Evolutionary conservation across 768 basidiomycete genomes (phyloP).

Genomic region (Megacollybia marginata): DNA sequence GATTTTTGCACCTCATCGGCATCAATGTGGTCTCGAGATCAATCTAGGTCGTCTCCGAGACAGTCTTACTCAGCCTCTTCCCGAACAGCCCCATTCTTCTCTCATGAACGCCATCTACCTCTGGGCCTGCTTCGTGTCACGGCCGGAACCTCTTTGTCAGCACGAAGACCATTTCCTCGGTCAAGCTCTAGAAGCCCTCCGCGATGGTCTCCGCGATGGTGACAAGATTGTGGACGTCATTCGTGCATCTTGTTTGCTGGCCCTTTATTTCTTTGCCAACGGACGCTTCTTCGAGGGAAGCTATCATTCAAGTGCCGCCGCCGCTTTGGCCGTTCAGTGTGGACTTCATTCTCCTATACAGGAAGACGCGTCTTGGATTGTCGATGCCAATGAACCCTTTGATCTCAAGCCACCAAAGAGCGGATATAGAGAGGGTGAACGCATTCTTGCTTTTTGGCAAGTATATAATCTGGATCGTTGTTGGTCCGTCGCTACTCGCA

Average conservation of each 20-base stretch:
- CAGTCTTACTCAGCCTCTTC: slow-evolving; percentile 41
- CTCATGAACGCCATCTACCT: slow-evolving; percentile 78
- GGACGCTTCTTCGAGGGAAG: slow-evolving; percentile 74
- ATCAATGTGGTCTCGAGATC: slow-evolving; percentile 67
- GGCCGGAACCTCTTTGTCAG: slow-evolving; percentile 59
- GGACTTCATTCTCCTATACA: slow-evolving; percentile 50
- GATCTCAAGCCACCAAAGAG: slow-evolving; percentile 54
- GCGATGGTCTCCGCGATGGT: slow-evolving; percentile 50
- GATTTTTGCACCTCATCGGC: slow-evolving; percentile 68
- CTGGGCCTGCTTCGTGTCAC: slow-evolving; percentile 77
- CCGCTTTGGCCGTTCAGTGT: slow-evolving; percentile 65
- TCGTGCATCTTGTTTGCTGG: slow-evolving; percentile 68
- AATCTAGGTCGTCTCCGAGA: slow-evolving; percentile 62
- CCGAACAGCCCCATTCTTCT: slow-evolving; percentile 66
- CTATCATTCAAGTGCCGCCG: slow-evolving; percentile 70
- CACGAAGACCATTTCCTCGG: slow-evolving; percentile 70
- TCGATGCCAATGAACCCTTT: slow-evolving; percentile 26
- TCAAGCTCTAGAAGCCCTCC: slow-evolving; percentile 54
- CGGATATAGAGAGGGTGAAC: slow-evolving; percentile 58
- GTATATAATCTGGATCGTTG: slow-evolving; percentile 75
- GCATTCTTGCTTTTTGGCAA: slow-evolving; percentile 77
- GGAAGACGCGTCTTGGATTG: slow-evolving; percentile 25
- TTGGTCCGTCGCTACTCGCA: slow-evolving; percentile 70
- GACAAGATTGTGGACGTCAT: slow-evolving; percentile 62
- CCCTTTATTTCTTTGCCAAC: slow-evolving; percentile 70